These are phyloP conservation scores for Leccinum broughii DNA, from an alignment of 768 basidiomycete species.

Conservation along the genomic window DNA sequence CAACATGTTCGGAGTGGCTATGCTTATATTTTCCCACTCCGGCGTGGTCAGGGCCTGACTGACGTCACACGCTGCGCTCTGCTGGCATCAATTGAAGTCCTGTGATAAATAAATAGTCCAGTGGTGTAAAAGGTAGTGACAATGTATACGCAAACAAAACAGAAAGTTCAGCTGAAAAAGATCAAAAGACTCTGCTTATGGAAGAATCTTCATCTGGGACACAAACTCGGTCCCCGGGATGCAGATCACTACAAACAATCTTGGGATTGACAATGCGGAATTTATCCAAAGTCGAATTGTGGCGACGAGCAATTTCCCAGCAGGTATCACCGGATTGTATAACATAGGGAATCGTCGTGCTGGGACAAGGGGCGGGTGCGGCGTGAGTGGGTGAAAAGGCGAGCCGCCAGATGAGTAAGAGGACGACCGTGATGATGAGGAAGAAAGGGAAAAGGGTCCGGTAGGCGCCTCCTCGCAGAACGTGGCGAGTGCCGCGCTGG, in stretches of 20 bases:
- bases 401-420: constrained; percentile 66
- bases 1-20: constrained; percentile 27
- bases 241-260: constrained; percentile 56
- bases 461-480: constrained; percentile 47
- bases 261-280: constrained; percentile 53
- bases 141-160: constrained; percentile 10
- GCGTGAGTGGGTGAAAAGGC: constrained; percentile 39
- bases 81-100: background rate
- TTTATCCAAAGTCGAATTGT: constrained; percentile 52
- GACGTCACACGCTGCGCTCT: constrained; percentile 18
- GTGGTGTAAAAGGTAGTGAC: constrained; percentile 5
- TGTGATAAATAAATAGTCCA: constrained; percentile 7
- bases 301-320: constrained; percentile 56
- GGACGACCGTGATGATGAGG: constrained; percentile 61
- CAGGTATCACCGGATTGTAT: constrained; percentile 63
- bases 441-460: constrained; percentile 71
- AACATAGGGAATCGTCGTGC: constrained; percentile 44
- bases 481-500: constrained; percentile 25
- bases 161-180: background rate
- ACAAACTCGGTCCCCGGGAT: constrained; percentile 62
- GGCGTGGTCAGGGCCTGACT: constrained; percentile 20
- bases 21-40: constrained; percentile 18
- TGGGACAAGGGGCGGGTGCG: constrained; percentile 30
- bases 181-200: constrained; percentile 31
- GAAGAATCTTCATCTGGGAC: constrained; percentile 46